Evolutionary conservation across 1,139 yeast species (phyloP).

Genomic region (Candida pseudocylindracea): DNA sequence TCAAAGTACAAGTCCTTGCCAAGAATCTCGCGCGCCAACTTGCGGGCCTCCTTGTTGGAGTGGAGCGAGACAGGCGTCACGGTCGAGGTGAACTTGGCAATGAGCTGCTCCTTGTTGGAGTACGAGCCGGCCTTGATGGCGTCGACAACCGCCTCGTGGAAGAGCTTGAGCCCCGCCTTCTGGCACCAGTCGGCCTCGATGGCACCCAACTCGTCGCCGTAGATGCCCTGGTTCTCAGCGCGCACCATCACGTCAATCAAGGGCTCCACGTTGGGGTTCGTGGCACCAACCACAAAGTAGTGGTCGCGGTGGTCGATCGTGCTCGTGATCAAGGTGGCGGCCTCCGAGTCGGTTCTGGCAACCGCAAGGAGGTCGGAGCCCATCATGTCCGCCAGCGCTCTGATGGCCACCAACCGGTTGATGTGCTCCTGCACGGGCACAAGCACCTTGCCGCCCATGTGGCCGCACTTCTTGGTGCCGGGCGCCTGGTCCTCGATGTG

Average conservation of each 20-base stretch:
- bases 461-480: constrained; percentile 96
- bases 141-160: constrained; percentile 81
- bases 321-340: constrained; percentile 84
- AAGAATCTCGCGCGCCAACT: constrained; percentile 49
- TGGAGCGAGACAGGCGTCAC: constrained; percentile 58
- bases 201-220: constrained; percentile 46
- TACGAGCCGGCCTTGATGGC: constrained; percentile 43
- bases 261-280: constrained; percentile 61
- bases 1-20: constrained; percentile 79
- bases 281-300: constrained; percentile 75
- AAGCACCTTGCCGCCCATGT: constrained; percentile 95
- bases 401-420: constrained; percentile 78
- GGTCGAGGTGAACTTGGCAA: constrained; percentile 40
- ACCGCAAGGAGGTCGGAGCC: constrained; percentile 71
- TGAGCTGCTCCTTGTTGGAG: constrained; percentile 42
- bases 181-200: constrained; percentile 72
- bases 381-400: constrained; percentile 90
- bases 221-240: constrained; percentile 57
- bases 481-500: constrained; percentile 99
- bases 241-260: constrained; percentile 59
- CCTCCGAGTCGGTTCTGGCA: constrained; percentile 95
- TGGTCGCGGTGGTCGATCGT: constrained; percentile 92
- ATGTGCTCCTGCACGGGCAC: constrained; percentile 97
- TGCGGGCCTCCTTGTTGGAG: constrained; percentile 65
- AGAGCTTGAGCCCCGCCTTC: constrained; percentile 70